phyloP scores from a whole-genome alignment of 768 basidiomycete genomes.

The Termitomyces eurrhizus region DNA sequence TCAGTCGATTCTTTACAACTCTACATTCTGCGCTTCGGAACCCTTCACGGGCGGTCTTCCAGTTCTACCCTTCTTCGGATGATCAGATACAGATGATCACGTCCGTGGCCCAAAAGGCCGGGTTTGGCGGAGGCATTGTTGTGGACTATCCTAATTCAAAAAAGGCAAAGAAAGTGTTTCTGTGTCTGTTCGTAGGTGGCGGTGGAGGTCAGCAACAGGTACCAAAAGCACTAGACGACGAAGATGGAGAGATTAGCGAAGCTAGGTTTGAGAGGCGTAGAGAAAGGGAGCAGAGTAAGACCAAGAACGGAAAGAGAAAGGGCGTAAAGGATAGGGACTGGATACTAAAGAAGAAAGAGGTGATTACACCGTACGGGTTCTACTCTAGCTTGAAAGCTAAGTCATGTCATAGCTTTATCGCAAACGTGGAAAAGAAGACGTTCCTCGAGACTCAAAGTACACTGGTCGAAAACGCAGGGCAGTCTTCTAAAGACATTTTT shows the following conservation, averaged over 20 bases:
- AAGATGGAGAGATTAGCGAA: conserved; percentile 50
- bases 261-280: conserved; percentile 77
- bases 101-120: conserved; percentile 86
- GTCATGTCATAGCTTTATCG: conserved; percentile 60
- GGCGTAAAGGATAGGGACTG: conserved; percentile 77
- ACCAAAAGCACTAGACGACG: conserved; percentile 74
- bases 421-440: conserved; percentile 78
- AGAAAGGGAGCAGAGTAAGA: conserved; percentile 56
- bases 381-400: conserved; percentile 5
- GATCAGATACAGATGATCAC: conserved; percentile 97
- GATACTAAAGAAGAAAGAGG: conserved; percentile 98
- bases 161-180: conserved; percentile 91
- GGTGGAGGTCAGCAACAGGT: conserved; percentile 62
- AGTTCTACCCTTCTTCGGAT: conserved; percentile 96
- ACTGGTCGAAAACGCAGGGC: conserved; percentile 87
- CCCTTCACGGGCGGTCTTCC: conserved; percentile 82
- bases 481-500: conserved; percentile 51
- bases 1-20: conserved; percentile 88
- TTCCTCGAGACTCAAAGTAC: conserved; percentile 83
- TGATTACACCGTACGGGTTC: conserved; percentile 24
- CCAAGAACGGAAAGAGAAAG: conserved; percentile 67
- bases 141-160: conserved; percentile 98
- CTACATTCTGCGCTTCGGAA: conserved; percentile 83
- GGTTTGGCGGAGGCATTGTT: conserved; percentile 94
- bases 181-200: conserved; percentile 88